Percentiles rank a stretch among this genome's conserved stretches.
phyloP scores from a whole-genome alignment of 495 filamentous ascomycete species.

The Penicillium tannophilum region DNA sequence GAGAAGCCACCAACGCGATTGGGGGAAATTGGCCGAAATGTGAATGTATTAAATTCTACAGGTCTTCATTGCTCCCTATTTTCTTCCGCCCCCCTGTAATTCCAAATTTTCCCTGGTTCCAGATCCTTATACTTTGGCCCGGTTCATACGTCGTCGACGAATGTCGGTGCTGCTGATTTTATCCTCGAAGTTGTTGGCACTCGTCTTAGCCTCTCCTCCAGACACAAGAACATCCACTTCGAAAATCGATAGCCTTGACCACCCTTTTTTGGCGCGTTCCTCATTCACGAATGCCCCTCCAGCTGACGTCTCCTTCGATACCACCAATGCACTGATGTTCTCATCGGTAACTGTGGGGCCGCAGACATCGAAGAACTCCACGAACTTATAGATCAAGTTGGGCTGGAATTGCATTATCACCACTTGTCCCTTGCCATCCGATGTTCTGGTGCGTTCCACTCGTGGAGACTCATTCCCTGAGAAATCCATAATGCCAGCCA shows the following conservation, averaged over 20 bases:
- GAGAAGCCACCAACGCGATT: slow-evolving; percentile 18
- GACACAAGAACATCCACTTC: slow-evolving; percentile 90
- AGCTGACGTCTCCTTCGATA: slow-evolving; percentile 84
- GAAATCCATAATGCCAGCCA: slow-evolving; percentile 69
- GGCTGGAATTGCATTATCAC: slow-evolving; percentile 50
- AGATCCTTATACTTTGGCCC: slow-evolving; percentile 33
- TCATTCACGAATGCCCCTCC: slow-evolving; percentile 85
- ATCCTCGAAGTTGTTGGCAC: slow-evolving; percentile 61
- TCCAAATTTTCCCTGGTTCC: slow-evolving; percentile 9
- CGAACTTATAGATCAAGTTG: slow-evolving; percentile 63
- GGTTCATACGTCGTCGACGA: slow-evolving; percentile 52
- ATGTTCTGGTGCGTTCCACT: slow-evolving; percentile 35
- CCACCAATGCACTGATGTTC: slow-evolving; percentile 75
- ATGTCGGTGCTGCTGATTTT: slow-evolving; percentile 92
- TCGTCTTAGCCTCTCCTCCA: slow-evolving; percentile 57
- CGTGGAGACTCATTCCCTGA: slow-evolving; percentile 28
- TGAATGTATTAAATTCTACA: slow-evolving; percentile 19
- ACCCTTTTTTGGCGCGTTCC: slow-evolving; percentile 75
- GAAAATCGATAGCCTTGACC: slow-evolving; percentile 74
- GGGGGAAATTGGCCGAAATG: slow-evolving; percentile 27
- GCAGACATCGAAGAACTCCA: slow-evolving; percentile 84
- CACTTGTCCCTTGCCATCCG: slow-evolving; percentile 53
- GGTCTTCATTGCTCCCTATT: slow-evolving; percentile 2
- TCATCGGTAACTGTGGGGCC: slow-evolving; percentile 89
- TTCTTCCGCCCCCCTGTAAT: neutral